Percentiles rank a stretch among this genome's conserved stretches.
These are phyloP conservation scores for Suillus cothurnatus DNA, from an alignment of 768 basidiomycete genomes.

Conservation along the genomic window DNA sequence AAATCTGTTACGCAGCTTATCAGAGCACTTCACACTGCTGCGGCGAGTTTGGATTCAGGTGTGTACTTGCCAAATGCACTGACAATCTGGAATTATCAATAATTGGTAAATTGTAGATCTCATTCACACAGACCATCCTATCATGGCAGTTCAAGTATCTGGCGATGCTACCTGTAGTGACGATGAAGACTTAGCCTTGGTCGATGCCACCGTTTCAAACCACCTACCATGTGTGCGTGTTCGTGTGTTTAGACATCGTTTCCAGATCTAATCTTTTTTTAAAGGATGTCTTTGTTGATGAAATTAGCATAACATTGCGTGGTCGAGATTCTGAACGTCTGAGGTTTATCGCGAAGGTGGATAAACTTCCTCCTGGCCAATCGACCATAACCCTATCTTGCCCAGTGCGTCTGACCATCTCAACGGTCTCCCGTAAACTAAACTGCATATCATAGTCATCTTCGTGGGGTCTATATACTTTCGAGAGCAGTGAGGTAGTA, in stretches of 20 bases:
- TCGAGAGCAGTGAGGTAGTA: conserved; percentile 69
- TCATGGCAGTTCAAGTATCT: conserved; percentile 53
- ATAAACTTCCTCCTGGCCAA: conserved; percentile 57
- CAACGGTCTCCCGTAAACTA: conserved; percentile 6
- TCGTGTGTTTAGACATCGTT: not conserved
- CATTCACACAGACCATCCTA: conserved; percentile 68
- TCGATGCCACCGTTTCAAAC: conserved; percentile 66
- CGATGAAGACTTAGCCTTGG: conserved; percentile 65
- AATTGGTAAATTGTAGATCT: conserved; percentile 51
- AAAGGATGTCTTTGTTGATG: conserved; percentile 64
- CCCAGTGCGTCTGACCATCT: conserved; percentile 52
- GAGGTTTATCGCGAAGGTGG: conserved; percentile 48
- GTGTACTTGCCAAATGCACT: conserved; percentile 14
- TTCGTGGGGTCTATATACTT: conserved; percentile 64
- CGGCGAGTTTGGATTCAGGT: conserved; percentile 59
- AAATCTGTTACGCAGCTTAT: conserved; percentile 57
- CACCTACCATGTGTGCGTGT: conserved; percentile 72
- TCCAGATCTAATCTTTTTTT: conserved; percentile 13
- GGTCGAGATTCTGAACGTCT: conserved; percentile 67
- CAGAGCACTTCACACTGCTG: conserved; percentile 47
- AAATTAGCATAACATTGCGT: conserved; percentile 58
- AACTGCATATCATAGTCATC: conserved; percentile 54
- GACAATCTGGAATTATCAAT: conserved; percentile 12
- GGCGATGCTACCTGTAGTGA: conserved; percentile 52
- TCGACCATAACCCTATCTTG: conserved; percentile 65